phyloP scores from a whole-genome alignment of 805 yeast species.

The Nakazawaea ishiwadae region DNA sequence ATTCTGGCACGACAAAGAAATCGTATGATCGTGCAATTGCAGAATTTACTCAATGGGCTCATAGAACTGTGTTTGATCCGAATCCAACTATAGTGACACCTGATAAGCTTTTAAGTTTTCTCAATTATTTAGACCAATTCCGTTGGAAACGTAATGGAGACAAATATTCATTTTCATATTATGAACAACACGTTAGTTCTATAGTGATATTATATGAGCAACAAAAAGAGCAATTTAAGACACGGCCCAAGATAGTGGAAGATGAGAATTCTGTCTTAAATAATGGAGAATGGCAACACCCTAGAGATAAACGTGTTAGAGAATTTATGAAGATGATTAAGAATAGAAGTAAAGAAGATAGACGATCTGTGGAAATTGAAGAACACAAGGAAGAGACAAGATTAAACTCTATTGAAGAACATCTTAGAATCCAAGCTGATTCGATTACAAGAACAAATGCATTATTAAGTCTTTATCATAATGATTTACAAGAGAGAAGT shows the following conservation, averaged over 20 bases:
- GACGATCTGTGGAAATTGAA: not conserved
- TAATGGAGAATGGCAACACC: slow-evolving; percentile 10
- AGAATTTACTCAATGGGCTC: slow-evolving; percentile 5
- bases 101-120: slow-evolving; percentile 3
- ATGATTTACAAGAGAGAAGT: slow-evolving; percentile 2
- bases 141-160: slow-evolving; percentile 8
- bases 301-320: slow-evolving; percentile 11
- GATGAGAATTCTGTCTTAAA: slow-evolving; percentile 1
- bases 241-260: slow-evolving; percentile 5
- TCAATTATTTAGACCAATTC: not conserved
- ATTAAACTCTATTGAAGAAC: slow-evolving; percentile 2
- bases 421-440: slow-evolving; percentile 4
- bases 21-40: slow-evolving; percentile 7
- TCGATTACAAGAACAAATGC: slow-evolving; percentile 7
- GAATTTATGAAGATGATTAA: slow-evolving; percentile 9
- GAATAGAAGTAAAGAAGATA: not conserved
- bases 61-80: not conserved
- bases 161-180: slow-evolving; percentile 10
- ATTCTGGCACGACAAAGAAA: not conserved
- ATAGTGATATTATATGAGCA: slow-evolving; percentile 9
- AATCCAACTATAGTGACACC: slow-evolving; percentile 11
- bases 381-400: not conserved
- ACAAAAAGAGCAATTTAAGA: slow-evolving; percentile 2
- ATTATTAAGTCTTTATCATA: slow-evolving; percentile 8
- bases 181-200: slow-evolving; percentile 13